Base-by-base conservation (phyloP, 176 grass and related monocot genomes). In the Avena sativa region DNA sequence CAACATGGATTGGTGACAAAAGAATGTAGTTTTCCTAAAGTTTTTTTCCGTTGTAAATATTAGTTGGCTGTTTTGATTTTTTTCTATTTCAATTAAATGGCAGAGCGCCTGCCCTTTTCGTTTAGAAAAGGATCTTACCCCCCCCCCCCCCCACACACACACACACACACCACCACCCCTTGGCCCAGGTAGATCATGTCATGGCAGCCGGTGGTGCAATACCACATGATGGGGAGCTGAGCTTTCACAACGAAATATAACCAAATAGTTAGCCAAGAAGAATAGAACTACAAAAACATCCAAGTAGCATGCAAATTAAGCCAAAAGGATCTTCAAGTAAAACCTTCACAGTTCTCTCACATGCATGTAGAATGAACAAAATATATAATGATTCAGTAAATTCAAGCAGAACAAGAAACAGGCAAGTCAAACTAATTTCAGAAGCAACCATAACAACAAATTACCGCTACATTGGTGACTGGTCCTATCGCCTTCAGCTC, bases 401-500 rank as follows among this genome's bases (percentile, higher is more conserved):
- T 34, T 15, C 49, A 53, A 70, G 5, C 63, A 23, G 8, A 21
- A 84, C 80, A 49, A 74, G 9, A 67, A 76, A 81, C 57, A 83
- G 65, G 60, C 44, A 80, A 12, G 73, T 64, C 14, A 51, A 51
- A 63, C 61, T 64, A 11, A 28, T 32, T 48, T 71, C 13, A 60
- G n/a, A 26, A 80, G 50, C 52, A 47, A 78, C 26, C 62, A 69
- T 47, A 88, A 79, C 55, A 80, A 28, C 47, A 86, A 83, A 81
- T 76, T 89, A 98, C 95, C 93, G 90, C 28, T 34, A 16, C 90
- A 82, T 0, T 61, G 34, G 43, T 71, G 71, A 86, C 79, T 72
- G 89, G 80, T 82, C 88, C 90, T 57, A 96, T 59, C 23, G 61
- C 79, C 68, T 71, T 89, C 55, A 96, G 87, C 87, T 98, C 79